These are phyloP conservation scores for Lophium mytilinum DNA, from an alignment of 495 filamentous ascomycete species.

Conservation along the genomic window DNA sequence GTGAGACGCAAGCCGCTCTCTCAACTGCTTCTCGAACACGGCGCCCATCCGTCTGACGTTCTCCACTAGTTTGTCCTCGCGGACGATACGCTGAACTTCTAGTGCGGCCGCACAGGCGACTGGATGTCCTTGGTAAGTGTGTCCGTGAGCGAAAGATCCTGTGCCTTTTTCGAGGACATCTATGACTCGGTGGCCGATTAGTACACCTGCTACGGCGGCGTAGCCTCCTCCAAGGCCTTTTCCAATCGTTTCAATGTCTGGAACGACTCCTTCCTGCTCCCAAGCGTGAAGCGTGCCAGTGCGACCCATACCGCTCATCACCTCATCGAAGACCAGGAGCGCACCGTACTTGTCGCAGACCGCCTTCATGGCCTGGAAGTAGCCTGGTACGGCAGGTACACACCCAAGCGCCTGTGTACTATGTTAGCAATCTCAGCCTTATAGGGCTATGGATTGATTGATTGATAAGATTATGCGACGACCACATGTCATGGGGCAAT, in stretches of 20 bases:
- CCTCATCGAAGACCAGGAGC: conserved; percentile 65
- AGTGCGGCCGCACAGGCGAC: conserved; percentile 52
- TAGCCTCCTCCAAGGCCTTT: conserved; percentile 28
- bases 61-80: conserved; percentile 44
- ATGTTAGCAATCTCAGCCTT: background rate
- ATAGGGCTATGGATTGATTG: background rate
- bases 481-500: background rate
- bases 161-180: conserved; percentile 12
- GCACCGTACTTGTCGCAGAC: conserved; percentile 59
- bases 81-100: conserved; percentile 51
- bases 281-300: conserved; percentile 36
- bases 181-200: conserved; percentile 14
- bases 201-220: conserved; percentile 16
- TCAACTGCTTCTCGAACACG: conserved; percentile 41
- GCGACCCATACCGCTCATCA: conserved; percentile 57
- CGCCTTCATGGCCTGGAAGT: conserved; percentile 53
- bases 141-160: conserved; percentile 20
- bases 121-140: conserved; percentile 51
- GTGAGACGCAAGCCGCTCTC: conserved; percentile 37
- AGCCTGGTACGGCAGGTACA: conserved; percentile 55
- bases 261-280: conserved; percentile 35
- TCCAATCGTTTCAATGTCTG: conserved; percentile 38
- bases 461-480: background rate
- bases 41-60: conserved; percentile 47
- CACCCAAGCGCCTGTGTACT: conserved; percentile 51